Conservation (phyloP, 441 rosid genomes). For the Gossypium lobatum region DNA sequence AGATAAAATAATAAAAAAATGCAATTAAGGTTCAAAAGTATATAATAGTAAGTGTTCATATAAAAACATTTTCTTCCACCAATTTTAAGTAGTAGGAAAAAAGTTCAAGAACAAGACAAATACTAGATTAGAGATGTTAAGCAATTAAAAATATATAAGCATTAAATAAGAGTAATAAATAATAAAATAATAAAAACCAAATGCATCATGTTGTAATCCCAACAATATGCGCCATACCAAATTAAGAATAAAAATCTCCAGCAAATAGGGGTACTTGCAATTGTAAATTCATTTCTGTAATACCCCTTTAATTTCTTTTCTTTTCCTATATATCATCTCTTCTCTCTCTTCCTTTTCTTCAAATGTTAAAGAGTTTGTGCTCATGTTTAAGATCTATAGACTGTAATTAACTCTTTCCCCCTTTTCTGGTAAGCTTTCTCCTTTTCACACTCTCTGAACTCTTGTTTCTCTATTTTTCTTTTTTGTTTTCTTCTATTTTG, state of each 20-base stretch:
- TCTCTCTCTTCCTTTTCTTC: slow-evolving; percentile 32
- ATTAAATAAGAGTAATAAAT: not conserved
- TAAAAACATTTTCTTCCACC: not conserved
- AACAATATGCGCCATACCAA: not conserved
- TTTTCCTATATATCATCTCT: slow-evolving; percentile 4
- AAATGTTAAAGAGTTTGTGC: slow-evolving; percentile 22
- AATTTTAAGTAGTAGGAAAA: not conserved
- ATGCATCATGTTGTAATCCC: not conserved
- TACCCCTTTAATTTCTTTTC: not conserved
- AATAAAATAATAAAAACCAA: not conserved
- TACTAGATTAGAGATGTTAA: not conserved
- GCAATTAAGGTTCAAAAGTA: no score
- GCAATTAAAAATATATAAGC: not conserved
- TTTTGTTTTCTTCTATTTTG: not conserved
- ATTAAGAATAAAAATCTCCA: slow-evolving; percentile 17
- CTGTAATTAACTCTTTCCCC: slow-evolving; percentile 11
- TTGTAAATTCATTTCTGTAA: slow-evolving; percentile 15
- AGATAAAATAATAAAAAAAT: no score
- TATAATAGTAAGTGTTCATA: not conserved
- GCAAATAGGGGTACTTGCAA: slow-evolving; percentile 24
- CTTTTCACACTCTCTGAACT: not conserved
- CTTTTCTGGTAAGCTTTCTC: slow-evolving; percentile 23
- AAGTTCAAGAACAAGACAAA: not conserved
- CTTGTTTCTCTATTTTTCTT: not conserved
- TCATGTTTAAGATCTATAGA: slow-evolving; percentile 19